These are phyloP conservation scores for Ilex aquifolium DNA, from an alignment of 257 asterid genomes.

Conservation along the genomic window DNA sequence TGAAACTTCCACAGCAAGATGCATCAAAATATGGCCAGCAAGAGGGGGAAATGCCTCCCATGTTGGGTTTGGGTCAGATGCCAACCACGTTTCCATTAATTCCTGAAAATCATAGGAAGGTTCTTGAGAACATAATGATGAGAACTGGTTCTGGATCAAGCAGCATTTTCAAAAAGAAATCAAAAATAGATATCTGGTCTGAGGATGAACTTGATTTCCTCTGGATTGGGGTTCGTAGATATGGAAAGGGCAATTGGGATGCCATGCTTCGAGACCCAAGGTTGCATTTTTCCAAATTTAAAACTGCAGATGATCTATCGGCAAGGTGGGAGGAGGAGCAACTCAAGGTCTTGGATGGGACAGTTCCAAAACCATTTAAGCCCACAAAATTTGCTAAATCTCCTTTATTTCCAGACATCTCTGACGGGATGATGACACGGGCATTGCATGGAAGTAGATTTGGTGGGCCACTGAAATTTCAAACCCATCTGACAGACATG, in stretches of 20 bases:
- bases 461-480: slow-evolving; percentile 50
- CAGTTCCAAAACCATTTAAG: slow-evolving; percentile 32
- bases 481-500: slow-evolving; percentile 70
- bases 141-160: slow-evolving; percentile 73
- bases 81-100: slow-evolving; percentile 53
- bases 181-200: slow-evolving; percentile 68
- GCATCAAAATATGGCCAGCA: slow-evolving; percentile 45
- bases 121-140: slow-evolving; percentile 65
- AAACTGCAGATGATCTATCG: slow-evolving; percentile 64
- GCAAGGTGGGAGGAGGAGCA: slow-evolving; percentile 93
- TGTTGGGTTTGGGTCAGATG: slow-evolving; percentile 50
- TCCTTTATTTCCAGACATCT: slow-evolving; percentile 45
- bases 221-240: slow-evolving; percentile 95
- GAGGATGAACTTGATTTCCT: slow-evolving; percentile 95
- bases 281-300: slow-evolving; percentile 72
- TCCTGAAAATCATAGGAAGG: slow-evolving; percentile 83
- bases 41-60: slow-evolving; percentile 52
- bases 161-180: slow-evolving; percentile 39
- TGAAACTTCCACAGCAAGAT: slow-evolving; percentile 49
- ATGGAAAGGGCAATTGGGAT: slow-evolving; percentile 92
- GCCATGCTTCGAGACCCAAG: slow-evolving; percentile 77
- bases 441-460: slow-evolving; percentile 54
- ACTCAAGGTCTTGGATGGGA: slow-evolving; percentile 63
- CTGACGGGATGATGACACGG: slow-evolving; percentile 77
- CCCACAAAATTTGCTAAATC: slow-evolving; percentile 42